These are phyloP conservation scores for Skeletonema grethae DNA, from an alignment of 108 stramenopile species.

Conservation along the genomic window DNA sequence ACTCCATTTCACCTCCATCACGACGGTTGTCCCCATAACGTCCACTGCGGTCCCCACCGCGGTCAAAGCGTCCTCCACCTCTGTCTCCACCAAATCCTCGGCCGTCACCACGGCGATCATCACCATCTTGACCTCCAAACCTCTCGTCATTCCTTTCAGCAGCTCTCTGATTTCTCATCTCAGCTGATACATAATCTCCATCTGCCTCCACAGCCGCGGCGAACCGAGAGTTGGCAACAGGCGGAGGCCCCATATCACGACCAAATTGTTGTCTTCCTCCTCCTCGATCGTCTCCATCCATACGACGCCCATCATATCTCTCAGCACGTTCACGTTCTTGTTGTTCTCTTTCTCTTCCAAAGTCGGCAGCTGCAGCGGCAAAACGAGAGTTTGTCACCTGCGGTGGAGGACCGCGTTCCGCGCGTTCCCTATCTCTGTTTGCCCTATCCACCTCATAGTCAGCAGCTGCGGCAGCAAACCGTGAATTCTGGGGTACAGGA, in stretches of 20 bases:
- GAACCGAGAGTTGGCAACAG: slow-evolving; percentile 49
- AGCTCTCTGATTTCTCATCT: slow-evolving; percentile 37
- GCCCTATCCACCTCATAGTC: slow-evolving; percentile 23
- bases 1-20: slow-evolving; percentile 23
- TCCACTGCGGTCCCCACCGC: slow-evolving; percentile 14
- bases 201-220: slow-evolving; percentile 44
- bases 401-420: slow-evolving; percentile 62
- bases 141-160: slow-evolving; percentile 15
- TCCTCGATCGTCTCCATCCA: slow-evolving; percentile 31
- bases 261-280: slow-evolving; percentile 8
- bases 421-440: slow-evolving; percentile 15
- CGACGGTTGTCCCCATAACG: slow-evolving; percentile 34
- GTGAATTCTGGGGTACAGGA: slow-evolving; percentile 45
- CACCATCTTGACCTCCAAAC: slow-evolving; percentile 38
- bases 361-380: slow-evolving; percentile 52
- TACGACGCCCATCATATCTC: slow-evolving; percentile 38
- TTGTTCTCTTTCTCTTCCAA: slow-evolving; percentile 37
- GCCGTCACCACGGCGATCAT: slow-evolving; percentile 43
- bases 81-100: slow-evolving; percentile 24
- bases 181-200: slow-evolving; percentile 52
- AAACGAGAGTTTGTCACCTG: slow-evolving; percentile 61
- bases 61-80: slow-evolving; percentile 47
- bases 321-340: slow-evolving; percentile 42
- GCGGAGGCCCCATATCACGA: slow-evolving; percentile 57
- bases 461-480: slow-evolving; percentile 50